Base-by-base conservation (phyloP, 495 filamentous ascomycete genomes). In the Cercophora samala region DNA sequence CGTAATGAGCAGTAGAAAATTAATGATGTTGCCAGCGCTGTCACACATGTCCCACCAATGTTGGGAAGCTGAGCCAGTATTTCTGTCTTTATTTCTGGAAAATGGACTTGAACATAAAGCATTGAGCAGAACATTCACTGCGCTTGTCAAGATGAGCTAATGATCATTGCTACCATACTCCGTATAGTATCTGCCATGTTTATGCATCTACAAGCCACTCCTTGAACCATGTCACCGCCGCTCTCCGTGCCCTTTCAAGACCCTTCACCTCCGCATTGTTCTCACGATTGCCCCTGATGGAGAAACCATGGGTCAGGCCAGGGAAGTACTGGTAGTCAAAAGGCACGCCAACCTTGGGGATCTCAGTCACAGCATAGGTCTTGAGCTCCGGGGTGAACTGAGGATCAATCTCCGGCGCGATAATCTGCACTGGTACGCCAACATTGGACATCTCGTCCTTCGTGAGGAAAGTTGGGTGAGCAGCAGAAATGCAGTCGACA, bases 311-410 rank as follows among this genome's bases (percentile, higher is more conserved):
- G 56, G 59, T 64, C 56, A 84, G 22, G 0, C 81, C 81, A 0
- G 82, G 82, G 66, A 84, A 86, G 67, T 82, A 77, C 69, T 82
- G 77, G 70, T 84, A 85, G 63, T 82, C 82, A 71, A 79, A 85
- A 4, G 72, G 73, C 3, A 86, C 63, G 0, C 75, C 75, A 55
- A 78, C 56, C 29, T 62, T 74, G 21, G 78, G 79, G 54, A 86
- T 78, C n/a, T 73, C 71, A 52, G 71, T 65, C 60, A 79, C 75
- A 19, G 72, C 70, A 63, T 78, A 73, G 52, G 69, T 66, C 70
- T 83, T 85, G 69, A 84, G 62, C 71, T 87, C 84, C 0, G 73
- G 67, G 1, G 79, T 78, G 62, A 78, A 83, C 63, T 63, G 46
- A 0, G 68, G 70, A 64, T 87, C 84, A 25, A 70, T 72, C 62